Evolutionary conservation across 352 stramenopile genomes (phyloP).

Genomic region (Globisporangium radiosum): DNA sequence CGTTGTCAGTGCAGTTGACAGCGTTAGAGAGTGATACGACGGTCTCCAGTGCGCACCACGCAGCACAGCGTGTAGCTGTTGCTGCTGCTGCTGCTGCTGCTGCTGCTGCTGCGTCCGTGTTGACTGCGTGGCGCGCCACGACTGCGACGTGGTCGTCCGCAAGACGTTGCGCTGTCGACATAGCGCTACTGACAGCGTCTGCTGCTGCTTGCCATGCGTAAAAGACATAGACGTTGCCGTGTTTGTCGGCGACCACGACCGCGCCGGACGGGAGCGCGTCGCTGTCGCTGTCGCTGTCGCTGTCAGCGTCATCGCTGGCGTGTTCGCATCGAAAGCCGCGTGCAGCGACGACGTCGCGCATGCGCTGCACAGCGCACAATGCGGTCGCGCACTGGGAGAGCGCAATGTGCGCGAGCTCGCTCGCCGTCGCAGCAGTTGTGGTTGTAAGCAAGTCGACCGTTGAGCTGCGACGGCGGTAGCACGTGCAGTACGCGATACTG

Average conservation of each 20-base stretch:
- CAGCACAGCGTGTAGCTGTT: neutral
- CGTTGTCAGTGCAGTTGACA: neutral
- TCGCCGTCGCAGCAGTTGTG: neutral
- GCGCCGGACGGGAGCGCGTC: neutral
- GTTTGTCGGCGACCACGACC: conserved; percentile 43
- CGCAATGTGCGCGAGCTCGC: neutral
- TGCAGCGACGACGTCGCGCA: neutral
- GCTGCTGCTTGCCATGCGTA: conserved; percentile 31
- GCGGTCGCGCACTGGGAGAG: neutral
- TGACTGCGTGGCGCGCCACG: neutral
- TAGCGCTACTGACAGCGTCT: neutral
- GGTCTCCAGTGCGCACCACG: neutral
- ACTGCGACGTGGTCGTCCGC: conserved; percentile 1
- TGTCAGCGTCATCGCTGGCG: neutral
- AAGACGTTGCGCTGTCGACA: neutral
- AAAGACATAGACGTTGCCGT: conserved; percentile 74
- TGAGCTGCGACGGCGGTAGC: neutral
- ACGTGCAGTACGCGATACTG: neutral
- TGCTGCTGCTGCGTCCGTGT: neutral
- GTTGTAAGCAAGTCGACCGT: neutral
- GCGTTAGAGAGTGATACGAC: neutral
- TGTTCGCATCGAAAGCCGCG: neutral
- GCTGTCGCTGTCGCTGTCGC: neutral
- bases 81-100: neutral
- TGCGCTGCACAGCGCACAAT: neutral